Evolutionary conservation across 1,284 basidiomycete species (phyloP).

Genomic region (Sanguinoderma infundibulare): DNA sequence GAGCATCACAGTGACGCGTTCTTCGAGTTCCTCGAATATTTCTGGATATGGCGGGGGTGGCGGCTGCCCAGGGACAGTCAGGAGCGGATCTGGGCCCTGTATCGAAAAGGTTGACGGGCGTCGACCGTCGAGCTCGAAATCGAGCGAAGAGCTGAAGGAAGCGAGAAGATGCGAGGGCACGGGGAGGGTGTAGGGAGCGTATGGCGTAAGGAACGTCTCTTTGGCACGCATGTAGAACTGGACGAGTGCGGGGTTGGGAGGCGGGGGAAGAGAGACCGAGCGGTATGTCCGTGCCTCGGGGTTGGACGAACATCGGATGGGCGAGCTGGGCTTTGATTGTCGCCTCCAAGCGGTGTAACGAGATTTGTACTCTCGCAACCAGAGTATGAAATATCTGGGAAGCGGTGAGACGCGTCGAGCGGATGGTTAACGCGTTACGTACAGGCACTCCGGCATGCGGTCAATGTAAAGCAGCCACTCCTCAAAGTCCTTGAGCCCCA

Average conservation of each 20-base stretch:
- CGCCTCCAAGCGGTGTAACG: conserved; percentile 65
- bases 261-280: conserved; percentile 32
- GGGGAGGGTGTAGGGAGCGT: conserved; percentile 70
- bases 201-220: conserved; percentile 75
- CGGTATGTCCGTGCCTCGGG: conserved; percentile 34
- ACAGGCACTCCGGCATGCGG: conserved; percentile 71
- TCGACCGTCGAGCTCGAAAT: conserved; percentile 10
- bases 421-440: conserved; percentile 28
- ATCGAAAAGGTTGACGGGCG: conserved; percentile 6
- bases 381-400: conserved; percentile 71
- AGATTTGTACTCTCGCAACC: conserved; percentile 68
- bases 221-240: conserved; percentile 78
- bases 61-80: conserved; percentile 8
- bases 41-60: conserved; percentile 54
- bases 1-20: conserved; percentile 63
- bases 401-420: conserved; percentile 6
- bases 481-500: conserved; percentile 80
- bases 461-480: conserved; percentile 82
- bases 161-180: conserved; percentile 67
- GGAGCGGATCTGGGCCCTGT: conserved; percentile 13
- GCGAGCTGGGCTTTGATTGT: conserved; percentile 41
- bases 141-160: conserved; percentile 45
- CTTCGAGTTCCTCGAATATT: conserved; percentile 60
- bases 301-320: conserved; percentile 15
- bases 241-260: conserved; percentile 50